Conservation (phyloP, 805 yeast species). For the Candida krabiensis region DNA sequence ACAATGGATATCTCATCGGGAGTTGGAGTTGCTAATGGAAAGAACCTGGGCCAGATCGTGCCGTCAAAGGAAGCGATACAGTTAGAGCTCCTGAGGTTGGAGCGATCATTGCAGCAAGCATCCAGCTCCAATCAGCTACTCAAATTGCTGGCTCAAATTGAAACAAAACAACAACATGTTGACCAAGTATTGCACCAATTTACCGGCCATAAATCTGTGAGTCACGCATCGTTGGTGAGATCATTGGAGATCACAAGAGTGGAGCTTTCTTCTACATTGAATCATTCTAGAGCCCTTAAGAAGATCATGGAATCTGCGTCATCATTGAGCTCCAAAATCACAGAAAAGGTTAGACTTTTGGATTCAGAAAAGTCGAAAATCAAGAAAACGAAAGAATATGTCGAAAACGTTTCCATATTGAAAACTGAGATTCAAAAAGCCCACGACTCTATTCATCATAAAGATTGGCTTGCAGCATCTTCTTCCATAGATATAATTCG, state of each 20-base stretch:
- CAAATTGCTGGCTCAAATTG: constrained; percentile 24
- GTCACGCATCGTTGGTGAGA: constrained; percentile 38
- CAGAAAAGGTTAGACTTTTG: constrained; percentile 64
- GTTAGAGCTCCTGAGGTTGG: constrained; percentile 20
- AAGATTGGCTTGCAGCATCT: constrained; percentile 80
- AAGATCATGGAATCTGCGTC: constrained; percentile 59
- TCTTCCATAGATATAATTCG: constrained; percentile 56
- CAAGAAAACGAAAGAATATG: constrained; percentile 59
- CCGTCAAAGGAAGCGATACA: constrained; percentile 23
- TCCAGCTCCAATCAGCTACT: constrained; percentile 23
- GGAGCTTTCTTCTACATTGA: constrained; percentile 59
- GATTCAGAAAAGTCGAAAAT: constrained; percentile 73
- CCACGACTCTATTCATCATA: constrained; percentile 62
- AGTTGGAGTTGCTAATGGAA: background rate
- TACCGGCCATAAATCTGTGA: constrained; percentile 34
- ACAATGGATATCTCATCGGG: background rate
- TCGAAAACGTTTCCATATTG: constrained; percentile 62
- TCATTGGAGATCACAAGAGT: constrained; percentile 60
- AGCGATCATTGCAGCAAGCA: constrained; percentile 25
- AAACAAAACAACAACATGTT: constrained; percentile 23
- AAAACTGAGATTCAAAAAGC: constrained; percentile 66
- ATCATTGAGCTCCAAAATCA: constrained; percentile 62
- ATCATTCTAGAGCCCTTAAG: constrained; percentile 55
- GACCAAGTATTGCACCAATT: constrained; percentile 24
- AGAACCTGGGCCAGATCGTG: constrained; percentile 4